Base-by-base conservation (phyloP, 345 rosid genomes). In the Arabis alpina region DNA sequence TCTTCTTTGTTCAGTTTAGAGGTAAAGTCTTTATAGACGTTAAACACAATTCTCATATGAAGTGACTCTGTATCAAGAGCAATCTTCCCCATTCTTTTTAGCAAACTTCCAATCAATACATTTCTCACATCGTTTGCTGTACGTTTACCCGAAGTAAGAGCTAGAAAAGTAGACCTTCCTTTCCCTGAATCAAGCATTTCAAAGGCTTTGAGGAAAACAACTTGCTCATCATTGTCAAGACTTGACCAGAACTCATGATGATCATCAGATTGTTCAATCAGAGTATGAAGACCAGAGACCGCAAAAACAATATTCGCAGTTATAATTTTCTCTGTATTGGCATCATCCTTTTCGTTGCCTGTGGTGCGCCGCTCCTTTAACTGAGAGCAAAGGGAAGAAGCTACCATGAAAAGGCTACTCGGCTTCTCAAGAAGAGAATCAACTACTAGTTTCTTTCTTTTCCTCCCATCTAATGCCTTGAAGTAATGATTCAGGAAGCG, bases 361-460 rank as follows among this genome's bases (percentile, higher is more conserved):
- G 30, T 62, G 28, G 9, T 28, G 54, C 42, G 54, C 15, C 8
- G 12, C 30, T 32, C 10, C 54, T 48, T 64, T 14, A 64, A 65
- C 73, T 88, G 95, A 81, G 73, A 76, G 80, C 85, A 88, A 47
- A 88, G 80, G 40, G 91, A 92, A 79, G 71, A 87, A 61, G 88
- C 87, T 58, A 90, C 76, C 76, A 59, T 69, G 68, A 92, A 89
- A 16, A 92, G 85, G 75, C 85, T 83, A 70, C 87, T 80, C 58
- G 88, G 86, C 61, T 56, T 80, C 76, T 72, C 80, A 15, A 86
- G 84, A 58, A 76, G 77, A 71, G 78, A 80, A 10, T 43, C 54
- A 55, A 65, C 77, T 19, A 66, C 10, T 63, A 50, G 24, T 55
- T 62, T 65, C 67, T 67, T 70, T 7, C 2, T 1, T 3, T 36